A percentile compares a stretch with the other conserved stretches of the same genome.
These are phyloP conservation scores for Cudoniella acicularis DNA, from an alignment of 495 filamentous ascomycete species.

Conservation along the genomic window DNA sequence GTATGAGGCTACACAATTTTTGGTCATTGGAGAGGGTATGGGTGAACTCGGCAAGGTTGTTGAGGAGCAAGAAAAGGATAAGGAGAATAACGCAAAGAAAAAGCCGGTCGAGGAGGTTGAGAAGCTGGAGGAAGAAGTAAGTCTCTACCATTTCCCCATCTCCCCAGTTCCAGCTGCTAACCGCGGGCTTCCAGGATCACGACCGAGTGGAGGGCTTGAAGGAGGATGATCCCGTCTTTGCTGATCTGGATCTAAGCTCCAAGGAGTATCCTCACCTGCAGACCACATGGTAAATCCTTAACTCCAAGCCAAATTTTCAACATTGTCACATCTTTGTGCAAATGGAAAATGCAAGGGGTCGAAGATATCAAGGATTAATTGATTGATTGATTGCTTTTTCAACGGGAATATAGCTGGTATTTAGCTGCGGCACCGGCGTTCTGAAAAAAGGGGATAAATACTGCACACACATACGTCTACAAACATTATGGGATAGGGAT, in stretches of 20 bases:
- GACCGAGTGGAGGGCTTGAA: slow-evolving; percentile 51
- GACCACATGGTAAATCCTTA: slow-evolving; percentile 42
- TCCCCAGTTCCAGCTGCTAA: no score
- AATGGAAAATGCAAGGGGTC: no score
- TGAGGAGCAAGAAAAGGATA: slow-evolving; percentile 49
- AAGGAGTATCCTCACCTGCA: slow-evolving; percentile 48
- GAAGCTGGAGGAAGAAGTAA: slow-evolving; percentile 36
- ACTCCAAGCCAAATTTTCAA: no score
- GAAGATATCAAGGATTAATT: no score
- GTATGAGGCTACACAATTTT: slow-evolving; percentile 73
- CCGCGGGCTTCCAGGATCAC: slow-evolving; percentile 61
- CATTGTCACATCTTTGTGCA: no score
- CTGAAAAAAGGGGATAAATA: not conserved
- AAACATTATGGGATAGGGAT: not conserved
- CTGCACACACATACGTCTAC: no score
- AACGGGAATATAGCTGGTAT: not conserved
- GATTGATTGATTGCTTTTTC: no score
- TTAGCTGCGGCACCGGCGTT: not conserved
- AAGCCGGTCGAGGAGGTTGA: slow-evolving; percentile 40
- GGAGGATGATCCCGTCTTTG: slow-evolving; percentile 50
- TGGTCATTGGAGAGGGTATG: slow-evolving; percentile 74
- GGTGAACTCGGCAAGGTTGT: slow-evolving; percentile 57
- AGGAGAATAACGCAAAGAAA: slow-evolving; percentile 51
- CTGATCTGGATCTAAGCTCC: slow-evolving; percentile 47
- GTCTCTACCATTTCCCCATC: no score